phyloP scores from a whole-genome alignment of 768 basidiomycete species.

The Lentinula guzmanii region DNA sequence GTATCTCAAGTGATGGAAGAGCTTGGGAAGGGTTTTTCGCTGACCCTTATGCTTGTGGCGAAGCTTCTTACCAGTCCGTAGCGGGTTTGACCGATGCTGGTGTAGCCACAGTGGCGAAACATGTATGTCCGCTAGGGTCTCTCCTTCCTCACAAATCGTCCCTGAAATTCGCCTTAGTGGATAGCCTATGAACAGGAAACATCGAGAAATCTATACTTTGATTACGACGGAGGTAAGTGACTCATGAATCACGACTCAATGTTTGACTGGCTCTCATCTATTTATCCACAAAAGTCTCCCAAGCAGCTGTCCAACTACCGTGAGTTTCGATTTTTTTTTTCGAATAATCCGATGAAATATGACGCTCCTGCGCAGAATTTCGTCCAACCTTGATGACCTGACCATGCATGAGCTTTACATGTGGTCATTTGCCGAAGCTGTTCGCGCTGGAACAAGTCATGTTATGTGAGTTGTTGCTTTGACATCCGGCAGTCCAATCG shows the following conservation, averaged over 20 bases:
- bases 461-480: conserved; percentile 17
- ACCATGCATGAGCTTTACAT: conserved; percentile 28
- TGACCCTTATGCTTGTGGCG: conserved; percentile 20
- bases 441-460: conserved; percentile 24
- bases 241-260: not conserved
- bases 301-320: not conserved
- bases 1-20: not conserved
- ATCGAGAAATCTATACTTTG: conserved; percentile 10
- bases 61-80: conserved; percentile 31
- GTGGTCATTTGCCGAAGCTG: conserved; percentile 21
- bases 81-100: conserved; percentile 29
- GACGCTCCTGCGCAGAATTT: conserved; percentile 3
- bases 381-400: conserved; percentile 34
- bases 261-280: not conserved
- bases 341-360: too few relatives aligned
- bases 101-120: conserved; percentile 33
- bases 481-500: too few relatives aligned
- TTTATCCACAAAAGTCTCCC: not conserved
- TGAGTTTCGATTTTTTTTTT: not conserved
- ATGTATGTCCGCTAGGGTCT: conserved; percentile 13
- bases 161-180: not conserved
- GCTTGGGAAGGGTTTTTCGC: conserved; percentile 32
- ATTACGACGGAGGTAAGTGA: not conserved
- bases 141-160: not conserved
- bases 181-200: conserved; percentile 19